Evolutionary conservation across 495 filamentous ascomycete genomes (phyloP).

Genomic region (Podospora bellae-mahoneyi): DNA sequence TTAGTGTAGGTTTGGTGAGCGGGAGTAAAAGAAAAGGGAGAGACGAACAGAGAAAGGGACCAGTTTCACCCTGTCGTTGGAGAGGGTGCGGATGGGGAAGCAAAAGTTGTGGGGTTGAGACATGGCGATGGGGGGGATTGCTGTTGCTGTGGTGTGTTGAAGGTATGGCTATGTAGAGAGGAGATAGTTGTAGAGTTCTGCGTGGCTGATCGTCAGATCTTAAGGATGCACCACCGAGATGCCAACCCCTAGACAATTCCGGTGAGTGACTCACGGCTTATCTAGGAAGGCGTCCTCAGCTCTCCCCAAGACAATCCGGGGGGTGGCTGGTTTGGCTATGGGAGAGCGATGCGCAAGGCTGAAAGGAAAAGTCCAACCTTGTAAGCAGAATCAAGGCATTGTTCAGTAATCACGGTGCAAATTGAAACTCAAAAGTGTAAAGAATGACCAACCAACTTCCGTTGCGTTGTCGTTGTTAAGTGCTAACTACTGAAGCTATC

Average conservation of each 20-base stretch:
- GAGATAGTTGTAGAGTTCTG: no score
- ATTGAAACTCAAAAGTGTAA: neutral
- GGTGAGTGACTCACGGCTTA: neutral
- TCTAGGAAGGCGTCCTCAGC: neutral
- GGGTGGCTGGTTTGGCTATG: neutral
- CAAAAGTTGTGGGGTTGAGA: slow-evolving; percentile 15
- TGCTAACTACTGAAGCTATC: neutral
- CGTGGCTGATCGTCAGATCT: no score
- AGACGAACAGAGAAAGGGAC: slow-evolving; percentile 15
- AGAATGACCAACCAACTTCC: neutral
- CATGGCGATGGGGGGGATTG: neutral
- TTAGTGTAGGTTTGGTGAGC: no score
- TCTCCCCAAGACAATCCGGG: neutral
- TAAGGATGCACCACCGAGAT: no score
- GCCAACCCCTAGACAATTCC: neutral
- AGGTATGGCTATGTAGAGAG: neutral
- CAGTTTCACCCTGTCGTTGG: slow-evolving; percentile 22
- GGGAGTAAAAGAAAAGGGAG: no score
- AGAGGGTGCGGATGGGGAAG: slow-evolving; percentile 15
- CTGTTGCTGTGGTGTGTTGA: neutral
- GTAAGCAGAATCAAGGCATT: neutral
- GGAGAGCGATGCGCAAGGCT: neutral
- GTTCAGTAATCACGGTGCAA: neutral
- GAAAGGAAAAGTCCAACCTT: neutral
- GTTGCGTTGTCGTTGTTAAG: neutral